A percentile compares a stretch with the other conserved stretches of the same genome.
Conservation (phyloP, 1,284 basidiomycete species). For the Rugosomyces carneus region DNA sequence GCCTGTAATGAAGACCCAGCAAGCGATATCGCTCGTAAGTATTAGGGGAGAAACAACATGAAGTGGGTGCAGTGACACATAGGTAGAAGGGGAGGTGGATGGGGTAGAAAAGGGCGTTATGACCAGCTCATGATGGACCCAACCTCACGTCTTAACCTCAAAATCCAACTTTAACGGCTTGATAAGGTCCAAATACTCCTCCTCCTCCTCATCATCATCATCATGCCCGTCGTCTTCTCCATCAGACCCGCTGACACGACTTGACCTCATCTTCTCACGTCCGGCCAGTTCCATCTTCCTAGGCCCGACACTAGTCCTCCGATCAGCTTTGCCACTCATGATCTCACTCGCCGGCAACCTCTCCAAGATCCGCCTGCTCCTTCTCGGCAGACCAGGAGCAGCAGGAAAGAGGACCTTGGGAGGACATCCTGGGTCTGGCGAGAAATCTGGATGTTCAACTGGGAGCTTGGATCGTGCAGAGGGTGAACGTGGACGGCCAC, state of each 20-base stretch:
- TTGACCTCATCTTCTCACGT: slow-evolving; percentile 1
- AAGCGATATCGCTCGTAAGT: too few species aligned
- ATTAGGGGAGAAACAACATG: too few species aligned
- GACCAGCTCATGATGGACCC: too few species aligned
- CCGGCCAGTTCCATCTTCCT: background rate
- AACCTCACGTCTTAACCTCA: background rate
- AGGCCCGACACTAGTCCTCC: slow-evolving; percentile 1
- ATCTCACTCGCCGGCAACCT: background rate
- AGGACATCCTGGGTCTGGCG: slow-evolving; percentile 38
- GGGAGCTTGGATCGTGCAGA: slow-evolving; percentile 40
- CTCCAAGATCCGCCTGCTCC: background rate
- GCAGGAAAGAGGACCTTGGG: slow-evolving; percentile 46
- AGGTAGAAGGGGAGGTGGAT: too few species aligned
- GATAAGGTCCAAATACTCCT: slow-evolving; percentile 7
- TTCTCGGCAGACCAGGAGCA: slow-evolving; percentile 26
- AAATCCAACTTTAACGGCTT: slow-evolving; percentile 18
- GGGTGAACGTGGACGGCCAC: slow-evolving; percentile 31
- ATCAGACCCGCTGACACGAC: slow-evolving; percentile 11
- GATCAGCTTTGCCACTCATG: background rate
- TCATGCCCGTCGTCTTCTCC: slow-evolving; percentile 5
- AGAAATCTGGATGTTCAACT: slow-evolving; percentile 45
- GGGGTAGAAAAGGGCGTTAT: too few species aligned
- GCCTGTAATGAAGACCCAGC: too few species aligned
- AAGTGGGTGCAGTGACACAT: too few species aligned
- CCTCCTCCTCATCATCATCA: slow-evolving; percentile 8